Conservation (phyloP, 2,329 filamentous ascomycete genomes). For the Aspergillus nomiae region DNA sequence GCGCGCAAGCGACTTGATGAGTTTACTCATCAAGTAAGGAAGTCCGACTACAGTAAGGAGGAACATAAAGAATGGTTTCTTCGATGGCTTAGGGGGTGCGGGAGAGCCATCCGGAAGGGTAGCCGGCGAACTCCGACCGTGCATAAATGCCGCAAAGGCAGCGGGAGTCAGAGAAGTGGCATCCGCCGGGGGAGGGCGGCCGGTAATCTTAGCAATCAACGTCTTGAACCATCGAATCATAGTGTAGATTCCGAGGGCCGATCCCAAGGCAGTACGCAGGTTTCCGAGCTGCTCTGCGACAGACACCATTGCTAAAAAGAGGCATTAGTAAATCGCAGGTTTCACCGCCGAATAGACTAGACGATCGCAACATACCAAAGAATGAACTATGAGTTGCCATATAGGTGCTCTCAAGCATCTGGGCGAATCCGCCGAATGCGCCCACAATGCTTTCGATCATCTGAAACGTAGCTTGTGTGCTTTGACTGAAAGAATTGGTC, state of each 20-base stretch:
- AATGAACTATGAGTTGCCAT: constrained; percentile 99
- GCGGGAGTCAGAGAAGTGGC: constrained; percentile 84
- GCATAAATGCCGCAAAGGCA: constrained; percentile 87
- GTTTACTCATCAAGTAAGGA: constrained; percentile 95
- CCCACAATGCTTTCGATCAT: constrained; percentile 97
- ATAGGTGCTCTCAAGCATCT: constrained; percentile 99
- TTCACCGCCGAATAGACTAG: neutral
- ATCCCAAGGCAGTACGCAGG: constrained; percentile 88
- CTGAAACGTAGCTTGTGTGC: constrained; percentile 95
- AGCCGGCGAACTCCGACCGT: constrained; percentile 54
- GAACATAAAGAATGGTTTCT: constrained; percentile 96
- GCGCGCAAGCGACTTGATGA: constrained; percentile 81
- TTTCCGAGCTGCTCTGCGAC: constrained; percentile 97
- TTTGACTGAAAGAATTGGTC: constrained; percentile 93
- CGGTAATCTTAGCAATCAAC: constrained; percentile 87
- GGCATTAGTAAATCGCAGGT: constrained; percentile 9
- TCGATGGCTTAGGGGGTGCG: constrained; percentile 72
- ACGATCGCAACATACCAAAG: constrained; percentile 69
- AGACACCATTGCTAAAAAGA: constrained; percentile 80
- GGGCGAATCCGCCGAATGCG: constrained; percentile 94
- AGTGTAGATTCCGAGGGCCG: constrained; percentile 92
- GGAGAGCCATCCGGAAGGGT: constrained; percentile 67
- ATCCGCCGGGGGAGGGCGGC: constrained; percentile 84
- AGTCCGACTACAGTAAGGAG: constrained; percentile 90
- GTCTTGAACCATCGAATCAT: constrained; percentile 93